These are phyloP conservation scores for Parietichytrium sp. DNA, from an alignment of 108 stramenopile genomes.

Conservation along the genomic window DNA sequence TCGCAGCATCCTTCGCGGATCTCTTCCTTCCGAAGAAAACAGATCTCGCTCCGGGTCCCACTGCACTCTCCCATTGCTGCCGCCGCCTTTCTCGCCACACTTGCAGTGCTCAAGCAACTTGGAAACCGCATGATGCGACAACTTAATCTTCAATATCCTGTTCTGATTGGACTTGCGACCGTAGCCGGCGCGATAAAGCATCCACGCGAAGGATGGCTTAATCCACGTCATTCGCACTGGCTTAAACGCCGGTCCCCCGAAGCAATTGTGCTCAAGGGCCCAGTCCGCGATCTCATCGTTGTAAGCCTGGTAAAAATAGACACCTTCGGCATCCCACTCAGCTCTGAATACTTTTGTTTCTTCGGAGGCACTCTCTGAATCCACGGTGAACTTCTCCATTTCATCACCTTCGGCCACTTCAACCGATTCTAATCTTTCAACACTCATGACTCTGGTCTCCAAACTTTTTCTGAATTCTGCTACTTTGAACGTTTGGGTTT, in stretches of 20 bases:
- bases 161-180: constrained; percentile 9
- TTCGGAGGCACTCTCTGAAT: too few relatives aligned
- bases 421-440: too few relatives aligned
- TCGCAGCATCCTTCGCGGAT: constrained; percentile 36
- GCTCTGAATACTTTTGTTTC: not conserved
- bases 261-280: not conserved
- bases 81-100: not conserved
- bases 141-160: constrained; percentile 1
- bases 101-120: not conserved
- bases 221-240: constrained; percentile 39
- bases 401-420: too few relatives aligned
- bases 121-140: constrained; percentile 1
- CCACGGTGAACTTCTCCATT: too few relatives aligned
- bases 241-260: constrained; percentile 28
- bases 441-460: too few relatives aligned
- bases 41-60: not conserved
- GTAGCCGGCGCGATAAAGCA: constrained; percentile 26
- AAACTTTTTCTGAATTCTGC: too few relatives aligned
- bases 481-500: too few relatives aligned
- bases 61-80: not conserved
- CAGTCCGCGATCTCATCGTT: not conserved
- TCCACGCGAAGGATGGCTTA: constrained; percentile 39
- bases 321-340: constrained; percentile 25
- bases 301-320: constrained; percentile 36
- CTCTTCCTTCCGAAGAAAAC: not conserved